Evolutionary conservation across 306 rosid species (phyloP).

Genomic region (Senna siamea): DNA sequence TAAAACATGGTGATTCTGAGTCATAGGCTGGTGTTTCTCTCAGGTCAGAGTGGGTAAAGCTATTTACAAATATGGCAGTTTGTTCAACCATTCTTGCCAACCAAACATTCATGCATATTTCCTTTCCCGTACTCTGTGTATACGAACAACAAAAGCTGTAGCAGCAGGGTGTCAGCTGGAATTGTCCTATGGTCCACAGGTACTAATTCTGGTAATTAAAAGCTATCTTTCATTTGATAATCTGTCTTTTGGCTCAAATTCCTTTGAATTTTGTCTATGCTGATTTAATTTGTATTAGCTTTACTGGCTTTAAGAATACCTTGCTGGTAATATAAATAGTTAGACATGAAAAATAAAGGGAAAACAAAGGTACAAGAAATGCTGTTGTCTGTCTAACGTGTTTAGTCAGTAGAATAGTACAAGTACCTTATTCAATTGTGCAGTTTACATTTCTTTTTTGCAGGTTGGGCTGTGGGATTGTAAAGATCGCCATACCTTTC

Average conservation of each 20-base stretch:
- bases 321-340: slow-evolving; percentile 12
- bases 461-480: slow-evolving; percentile 93
- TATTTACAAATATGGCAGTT: slow-evolving; percentile 77
- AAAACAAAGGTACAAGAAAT: background rate
- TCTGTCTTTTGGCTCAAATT: slow-evolving; percentile 24
- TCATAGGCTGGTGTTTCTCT: slow-evolving; percentile 44
- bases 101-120: slow-evolving; percentile 87
- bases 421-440: slow-evolving; percentile 31
- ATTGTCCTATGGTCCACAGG: slow-evolving; percentile 95
- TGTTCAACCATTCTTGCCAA: slow-evolving; percentile 88
- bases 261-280: slow-evolving; percentile 18
- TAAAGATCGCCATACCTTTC: slow-evolving; percentile 68
- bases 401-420: slow-evolving; percentile 11
- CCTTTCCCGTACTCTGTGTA: slow-evolving; percentile 68
- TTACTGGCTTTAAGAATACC: slow-evolving; percentile 14
- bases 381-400: slow-evolving; percentile 16
- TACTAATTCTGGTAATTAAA: slow-evolving; percentile 43
- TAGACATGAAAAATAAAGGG: slow-evolving; percentile 21
- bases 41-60: slow-evolving; percentile 89
- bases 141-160: slow-evolving; percentile 66
- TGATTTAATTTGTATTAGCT: slow-evolving; percentile 9
- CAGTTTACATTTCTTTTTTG: slow-evolving; percentile 32
- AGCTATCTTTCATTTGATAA: slow-evolving; percentile 25
- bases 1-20: slow-evolving; percentile 33
- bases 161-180: slow-evolving; percentile 69